These are phyloP conservation scores for Paecilomyces niveus DNA, from an alignment of 2,329 filamentous ascomycete species.

Conservation along the genomic window DNA sequence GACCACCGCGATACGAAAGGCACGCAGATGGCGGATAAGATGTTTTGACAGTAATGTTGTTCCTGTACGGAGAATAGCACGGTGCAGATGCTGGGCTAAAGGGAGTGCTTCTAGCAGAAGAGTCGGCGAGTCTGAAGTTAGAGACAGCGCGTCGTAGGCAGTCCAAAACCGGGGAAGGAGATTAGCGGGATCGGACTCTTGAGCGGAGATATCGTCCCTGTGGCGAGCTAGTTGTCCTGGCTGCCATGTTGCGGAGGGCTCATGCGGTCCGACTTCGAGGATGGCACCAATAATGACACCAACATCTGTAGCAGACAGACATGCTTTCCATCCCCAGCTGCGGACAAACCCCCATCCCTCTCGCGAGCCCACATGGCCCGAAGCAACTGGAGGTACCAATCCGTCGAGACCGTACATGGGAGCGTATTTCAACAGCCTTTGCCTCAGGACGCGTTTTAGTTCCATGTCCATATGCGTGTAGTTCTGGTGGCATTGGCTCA, in stretches of 20 bases:
- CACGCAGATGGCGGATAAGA: slow-evolving; percentile 83
- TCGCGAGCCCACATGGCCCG: slow-evolving; percentile 64
- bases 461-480: slow-evolving; percentile 99
- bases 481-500: slow-evolving; percentile 88
- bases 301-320: slow-evolving; percentile 85
- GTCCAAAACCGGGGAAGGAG: slow-evolving; percentile 48
- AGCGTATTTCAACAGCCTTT: slow-evolving; percentile 83
- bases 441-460: slow-evolving; percentile 77
- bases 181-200: slow-evolving; percentile 21
- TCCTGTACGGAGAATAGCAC: slow-evolving; percentile 87
- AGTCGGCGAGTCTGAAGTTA: slow-evolving; percentile 36
- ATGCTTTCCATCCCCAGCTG: slow-evolving; percentile 96
- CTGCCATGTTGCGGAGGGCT: slow-evolving; percentile 27
- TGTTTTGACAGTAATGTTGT: slow-evolving; percentile 87
- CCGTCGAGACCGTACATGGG: slow-evolving; percentile 91
- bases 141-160: slow-evolving; percentile 51
- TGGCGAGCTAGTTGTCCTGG: slow-evolving; percentile 18
- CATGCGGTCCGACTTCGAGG: slow-evolving; percentile 68
- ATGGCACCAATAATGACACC: slow-evolving; percentile 89
- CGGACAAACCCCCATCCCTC: slow-evolving; percentile 96
- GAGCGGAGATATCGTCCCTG: slow-evolving; percentile 12
- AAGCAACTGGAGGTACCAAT: slow-evolving; percentile 72
- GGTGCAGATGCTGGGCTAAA: slow-evolving; percentile 80
- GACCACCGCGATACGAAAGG: slow-evolving; percentile 92
- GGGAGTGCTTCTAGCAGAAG: slow-evolving; percentile 68